Evolutionary conservation across 1,139 yeast genomes (phyloP).

Genomic region (Sugiyamaella pinicola): DNA sequence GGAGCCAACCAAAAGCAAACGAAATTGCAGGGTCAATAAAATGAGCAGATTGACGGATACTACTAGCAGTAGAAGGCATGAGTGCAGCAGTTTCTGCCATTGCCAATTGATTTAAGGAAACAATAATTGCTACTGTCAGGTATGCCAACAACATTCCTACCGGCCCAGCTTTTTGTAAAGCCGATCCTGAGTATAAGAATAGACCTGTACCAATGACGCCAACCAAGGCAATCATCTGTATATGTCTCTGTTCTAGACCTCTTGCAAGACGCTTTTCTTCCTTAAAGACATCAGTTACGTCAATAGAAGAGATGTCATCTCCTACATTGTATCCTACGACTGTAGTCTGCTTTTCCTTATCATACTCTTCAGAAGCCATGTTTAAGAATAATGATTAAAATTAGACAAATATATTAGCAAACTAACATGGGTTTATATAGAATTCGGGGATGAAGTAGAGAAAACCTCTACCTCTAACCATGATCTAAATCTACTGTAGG

Average conservation of each 20-base stretch:
- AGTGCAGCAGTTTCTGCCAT: constrained; percentile 82
- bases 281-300: constrained; percentile 3
- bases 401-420: neutral
- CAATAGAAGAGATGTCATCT: constrained; percentile 6
- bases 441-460: neutral
- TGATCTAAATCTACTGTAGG: no score
- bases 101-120: constrained; percentile 75
- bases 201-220: constrained; percentile 83
- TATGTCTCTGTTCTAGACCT: constrained; percentile 52
- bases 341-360: neutral
- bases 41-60: constrained; percentile 67
- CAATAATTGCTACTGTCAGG: constrained; percentile 65
- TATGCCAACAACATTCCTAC: constrained; percentile 73
- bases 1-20: constrained; percentile 79
- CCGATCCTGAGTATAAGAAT: constrained; percentile 75
- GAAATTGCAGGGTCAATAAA: constrained; percentile 79
- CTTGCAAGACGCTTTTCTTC: constrained; percentile 37
- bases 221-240: constrained; percentile 78
- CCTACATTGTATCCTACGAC: constrained; percentile 1
- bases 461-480: no score
- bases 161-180: constrained; percentile 75
- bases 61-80: constrained; percentile 83
- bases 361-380: neutral
- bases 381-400: neutral
- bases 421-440: neutral